Evolutionary conservation across 345 rosid species (phyloP).

Genomic region (Ricinus communis): DNA sequence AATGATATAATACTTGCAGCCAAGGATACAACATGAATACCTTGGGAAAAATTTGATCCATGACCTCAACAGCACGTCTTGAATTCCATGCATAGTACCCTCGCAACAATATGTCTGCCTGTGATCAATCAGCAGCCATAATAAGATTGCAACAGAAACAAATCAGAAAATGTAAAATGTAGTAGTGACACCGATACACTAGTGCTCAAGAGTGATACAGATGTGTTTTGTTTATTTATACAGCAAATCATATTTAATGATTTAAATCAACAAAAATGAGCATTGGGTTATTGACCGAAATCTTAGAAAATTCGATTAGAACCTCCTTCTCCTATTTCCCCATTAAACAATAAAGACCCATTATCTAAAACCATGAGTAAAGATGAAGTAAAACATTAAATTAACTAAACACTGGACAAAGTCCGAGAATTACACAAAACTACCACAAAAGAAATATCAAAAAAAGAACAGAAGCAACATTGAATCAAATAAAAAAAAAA

Average conservation of each 20-base stretch:
- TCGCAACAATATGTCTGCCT: conserved; percentile 87
- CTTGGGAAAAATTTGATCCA: conserved; percentile 85
- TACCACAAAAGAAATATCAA: not conserved
- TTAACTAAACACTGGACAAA: no score
- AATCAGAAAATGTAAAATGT: not conserved
- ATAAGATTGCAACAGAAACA: not conserved
- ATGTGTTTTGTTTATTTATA: not conserved
- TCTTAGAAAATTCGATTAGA: not conserved
- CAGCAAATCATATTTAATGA: not conserved
- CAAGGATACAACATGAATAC: conserved; percentile 30
- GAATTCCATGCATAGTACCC: conserved; percentile 98
- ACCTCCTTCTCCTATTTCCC: not conserved
- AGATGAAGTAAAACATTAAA: not conserved
- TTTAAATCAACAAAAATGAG: not conserved
- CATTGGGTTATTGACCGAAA: not conserved
- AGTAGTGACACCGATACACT: no score
- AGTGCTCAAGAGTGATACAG: no score
- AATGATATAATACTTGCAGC: not conserved
- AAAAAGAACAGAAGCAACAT: not conserved
- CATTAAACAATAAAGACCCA: not conserved
- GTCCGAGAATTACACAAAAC: not conserved
- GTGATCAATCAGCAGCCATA: not conserved
- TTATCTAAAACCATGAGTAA: not conserved
- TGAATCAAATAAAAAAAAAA: no score
- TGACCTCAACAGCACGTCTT: conserved; percentile 74